Conservation (phyloP, 306 rosid genomes). For the Ceratonia siliqua region DNA sequence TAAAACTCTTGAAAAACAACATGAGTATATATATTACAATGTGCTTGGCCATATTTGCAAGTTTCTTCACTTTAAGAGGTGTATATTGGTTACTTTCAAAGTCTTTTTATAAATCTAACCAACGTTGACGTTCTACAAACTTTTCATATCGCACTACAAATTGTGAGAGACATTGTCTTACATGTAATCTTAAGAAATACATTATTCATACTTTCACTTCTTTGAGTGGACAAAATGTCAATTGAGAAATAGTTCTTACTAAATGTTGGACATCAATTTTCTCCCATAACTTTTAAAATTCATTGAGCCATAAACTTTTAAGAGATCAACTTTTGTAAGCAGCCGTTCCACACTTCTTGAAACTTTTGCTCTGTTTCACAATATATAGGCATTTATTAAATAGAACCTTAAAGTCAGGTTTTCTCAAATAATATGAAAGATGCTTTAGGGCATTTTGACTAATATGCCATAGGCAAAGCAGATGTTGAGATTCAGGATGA, state of each 20-base stretch:
- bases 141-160: too few relatives aligned
- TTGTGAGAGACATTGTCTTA: too few relatives aligned
- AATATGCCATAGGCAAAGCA: neutral
- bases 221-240: too few relatives aligned
- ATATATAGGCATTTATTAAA: too few relatives aligned
- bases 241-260: too few relatives aligned
- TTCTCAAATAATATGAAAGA: neutral
- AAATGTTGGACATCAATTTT: neutral
- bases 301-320: neutral
- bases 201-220: too few relatives aligned
- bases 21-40: neutral
- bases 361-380: constrained; percentile 10
- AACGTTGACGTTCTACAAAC: too few relatives aligned
- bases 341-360: neutral
- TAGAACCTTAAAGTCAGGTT: neutral
- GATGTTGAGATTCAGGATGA: neutral
- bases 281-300: neutral
- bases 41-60: neutral
- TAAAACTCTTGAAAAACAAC: neutral
- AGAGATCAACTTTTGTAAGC: neutral
- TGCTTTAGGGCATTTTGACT: constrained; percentile 1
- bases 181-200: too few relatives aligned
- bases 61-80: neutral
- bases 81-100: too few relatives aligned
- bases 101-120: too few relatives aligned